Conservation (phyloP, 2,329 filamentous ascomycete genomes). For the Drechslerella dactyloides region DNA sequence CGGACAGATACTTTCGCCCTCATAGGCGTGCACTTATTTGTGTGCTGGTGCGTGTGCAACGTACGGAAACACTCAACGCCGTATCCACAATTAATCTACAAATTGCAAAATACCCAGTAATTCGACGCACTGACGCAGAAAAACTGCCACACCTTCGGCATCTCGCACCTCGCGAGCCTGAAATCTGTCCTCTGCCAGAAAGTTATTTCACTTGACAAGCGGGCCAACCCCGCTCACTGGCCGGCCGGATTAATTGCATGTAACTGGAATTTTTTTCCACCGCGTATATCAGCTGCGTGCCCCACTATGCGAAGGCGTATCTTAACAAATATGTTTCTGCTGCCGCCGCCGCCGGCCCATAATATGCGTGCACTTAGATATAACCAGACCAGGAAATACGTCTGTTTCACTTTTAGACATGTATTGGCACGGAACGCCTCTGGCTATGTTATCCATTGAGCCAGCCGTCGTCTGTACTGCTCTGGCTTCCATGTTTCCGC, state of each 20-base stretch:
- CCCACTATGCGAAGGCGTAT: not conserved
- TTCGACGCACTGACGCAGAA: constrained; percentile 17
- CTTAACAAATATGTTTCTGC: too few relatives aligned
- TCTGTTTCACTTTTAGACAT: too few relatives aligned
- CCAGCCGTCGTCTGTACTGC: not conserved
- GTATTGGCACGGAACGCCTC: too few relatives aligned
- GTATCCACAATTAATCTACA: constrained; percentile 51
- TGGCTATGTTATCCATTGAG: not conserved
- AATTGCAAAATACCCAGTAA: not conserved
- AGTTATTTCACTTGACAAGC: not conserved
- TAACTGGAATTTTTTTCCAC: not conserved
- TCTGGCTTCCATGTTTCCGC: not conserved
- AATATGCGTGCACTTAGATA: not conserved
- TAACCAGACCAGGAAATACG: too few relatives aligned
- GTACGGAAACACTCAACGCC: not conserved
- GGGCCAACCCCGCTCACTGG: not conserved
- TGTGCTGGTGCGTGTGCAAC: not conserved
- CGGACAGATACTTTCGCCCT: not conserved
- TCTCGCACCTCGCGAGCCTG: constrained; percentile 50
- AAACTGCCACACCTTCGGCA: constrained; percentile 49
- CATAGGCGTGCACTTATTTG: not conserved
- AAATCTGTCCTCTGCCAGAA: constrained; percentile 44
- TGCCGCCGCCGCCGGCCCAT: too few relatives aligned
- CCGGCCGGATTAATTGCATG: not conserved
- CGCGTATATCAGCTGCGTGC: not conserved